Evolutionary conservation across 352 stramenopile genomes (phyloP).

Genomic region (Pythium dissimile): DNA sequence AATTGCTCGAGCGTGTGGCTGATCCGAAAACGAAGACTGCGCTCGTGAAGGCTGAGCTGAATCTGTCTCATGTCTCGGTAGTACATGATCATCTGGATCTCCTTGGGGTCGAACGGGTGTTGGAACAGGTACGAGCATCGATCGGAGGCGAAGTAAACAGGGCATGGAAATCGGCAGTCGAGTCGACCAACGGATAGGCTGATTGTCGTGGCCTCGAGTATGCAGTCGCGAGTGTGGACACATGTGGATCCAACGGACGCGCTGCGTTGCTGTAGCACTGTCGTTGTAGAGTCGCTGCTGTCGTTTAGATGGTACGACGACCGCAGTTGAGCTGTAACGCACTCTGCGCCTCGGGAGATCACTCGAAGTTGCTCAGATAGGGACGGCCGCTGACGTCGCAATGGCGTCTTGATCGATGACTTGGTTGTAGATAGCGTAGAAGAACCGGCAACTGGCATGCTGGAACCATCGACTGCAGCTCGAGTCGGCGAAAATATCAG

Average conservation of each 20-base stretch:
- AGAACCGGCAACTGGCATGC: not conserved
- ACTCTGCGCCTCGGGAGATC: constrained; percentile 47
- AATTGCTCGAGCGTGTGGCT: constrained; percentile 48
- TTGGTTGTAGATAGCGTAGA: not conserved
- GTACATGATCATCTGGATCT: constrained; percentile 75
- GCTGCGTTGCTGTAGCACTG: constrained; percentile 10
- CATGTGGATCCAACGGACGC: not conserved
- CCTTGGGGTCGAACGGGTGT: constrained; percentile 62
- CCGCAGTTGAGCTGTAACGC: constrained; percentile 48
- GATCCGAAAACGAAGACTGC: constrained; percentile 48
- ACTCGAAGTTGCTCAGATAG: constrained; percentile 60
- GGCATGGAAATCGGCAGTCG: constrained; percentile 59
- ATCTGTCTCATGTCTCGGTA: constrained; percentile 63
- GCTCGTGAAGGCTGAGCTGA: constrained; percentile 34
- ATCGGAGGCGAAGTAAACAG: constrained; percentile 41
- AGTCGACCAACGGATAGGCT: constrained; percentile 48
- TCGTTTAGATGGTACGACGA: constrained; percentile 38
- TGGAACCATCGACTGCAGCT: not conserved
- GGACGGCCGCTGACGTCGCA: constrained; percentile 30
- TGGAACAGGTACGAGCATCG: constrained; percentile 69
- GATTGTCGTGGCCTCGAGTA: constrained; percentile 51
- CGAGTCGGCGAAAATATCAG: not conserved
- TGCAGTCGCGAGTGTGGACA: not conserved
- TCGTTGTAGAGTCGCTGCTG: not conserved
- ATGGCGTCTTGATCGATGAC: not conserved